A percentile compares a stretch with the other conserved stretches of the same genome.
These are phyloP conservation scores for Xerocomellus amylosporus DNA, from an alignment of 768 basidiomycete species.

Conservation along the genomic window DNA sequence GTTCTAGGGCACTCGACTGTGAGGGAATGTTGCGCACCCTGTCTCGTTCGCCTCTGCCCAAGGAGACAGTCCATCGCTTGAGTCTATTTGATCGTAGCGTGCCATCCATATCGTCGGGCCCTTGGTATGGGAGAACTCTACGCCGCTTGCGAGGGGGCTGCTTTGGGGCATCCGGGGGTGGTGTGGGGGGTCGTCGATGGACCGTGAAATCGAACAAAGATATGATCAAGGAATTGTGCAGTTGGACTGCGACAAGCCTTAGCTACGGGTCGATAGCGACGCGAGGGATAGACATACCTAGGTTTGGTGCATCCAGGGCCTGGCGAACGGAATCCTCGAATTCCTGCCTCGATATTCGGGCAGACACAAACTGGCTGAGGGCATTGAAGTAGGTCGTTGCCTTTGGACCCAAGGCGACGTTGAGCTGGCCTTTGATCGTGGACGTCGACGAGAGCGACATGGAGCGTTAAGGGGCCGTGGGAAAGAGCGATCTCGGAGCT, in stretches of 20 bases:
- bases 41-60: constrained; percentile 74
- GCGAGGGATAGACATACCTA: constrained; percentile 35
- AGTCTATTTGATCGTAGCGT: constrained; percentile 61
- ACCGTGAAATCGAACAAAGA: constrained; percentile 79
- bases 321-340: constrained; percentile 71
- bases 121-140: constrained; percentile 69
- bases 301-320: constrained; percentile 55
- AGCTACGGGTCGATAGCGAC: background rate
- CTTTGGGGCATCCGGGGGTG: constrained; percentile 60
- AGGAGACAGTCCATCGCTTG: constrained; percentile 70
- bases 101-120: constrained; percentile 54
- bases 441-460: constrained; percentile 80
- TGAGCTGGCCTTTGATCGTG: constrained; percentile 67
- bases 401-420: constrained; percentile 57
- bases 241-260: constrained; percentile 50
- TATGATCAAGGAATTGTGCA: constrained; percentile 82
- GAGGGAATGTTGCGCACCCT: constrained; percentile 53
- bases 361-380: constrained; percentile 66
- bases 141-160: constrained; percentile 66
- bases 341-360: constrained; percentile 65
- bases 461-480: constrained; percentile 8
- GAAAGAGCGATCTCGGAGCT: constrained; percentile 7
- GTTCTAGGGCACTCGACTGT: constrained; percentile 44
- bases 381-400: constrained; percentile 59
- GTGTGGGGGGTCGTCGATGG: constrained; percentile 64